Conservation (phyloP, 139 green algal genomes). For the Coelastrella sp. region DNA sequence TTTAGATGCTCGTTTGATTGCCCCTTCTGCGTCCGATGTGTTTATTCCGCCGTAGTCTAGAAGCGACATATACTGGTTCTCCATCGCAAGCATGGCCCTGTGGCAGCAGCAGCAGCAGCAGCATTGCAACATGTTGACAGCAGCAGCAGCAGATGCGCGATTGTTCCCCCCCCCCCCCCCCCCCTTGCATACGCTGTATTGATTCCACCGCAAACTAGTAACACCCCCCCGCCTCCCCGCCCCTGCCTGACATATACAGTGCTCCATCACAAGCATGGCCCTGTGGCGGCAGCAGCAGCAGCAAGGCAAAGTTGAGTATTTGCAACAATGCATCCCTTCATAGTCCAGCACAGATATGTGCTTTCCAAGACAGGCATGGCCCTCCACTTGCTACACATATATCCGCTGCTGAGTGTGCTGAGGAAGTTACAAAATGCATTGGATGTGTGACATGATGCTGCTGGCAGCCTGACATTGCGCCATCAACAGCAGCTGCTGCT, state of each 20-base stretch:
- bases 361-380: too few species aligned
- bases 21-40: slow-evolving; percentile 64
- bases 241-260: not conserved
- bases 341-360: too few species aligned
- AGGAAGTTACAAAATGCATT: too few species aligned
- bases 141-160: not conserved
- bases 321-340: not conserved
- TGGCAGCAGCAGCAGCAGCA: not conserved
- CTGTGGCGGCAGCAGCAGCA: not conserved
- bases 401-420: too few species aligned
- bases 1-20: slow-evolving; percentile 67
- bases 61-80: slow-evolving; percentile 56
- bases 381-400: too few species aligned
- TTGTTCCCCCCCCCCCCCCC: too few species aligned
- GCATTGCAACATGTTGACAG: not conserved
- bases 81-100: slow-evolving; percentile 70
- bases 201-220: slow-evolving; percentile 85
- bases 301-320: not conserved
- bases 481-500: not conserved
- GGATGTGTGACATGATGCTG: too few species aligned
- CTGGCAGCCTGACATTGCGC: not conserved
- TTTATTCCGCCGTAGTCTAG: slow-evolving; percentile 87
- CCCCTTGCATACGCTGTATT: slow-evolving; percentile 62
- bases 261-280: not conserved
- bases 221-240: slow-evolving; percentile 34